A percentile compares a stretch with the other conserved stretches of the same genome.
Conservation (phyloP, 176 grass and related monocot genomes). For the Dendrocalamus sinicus region DNA sequence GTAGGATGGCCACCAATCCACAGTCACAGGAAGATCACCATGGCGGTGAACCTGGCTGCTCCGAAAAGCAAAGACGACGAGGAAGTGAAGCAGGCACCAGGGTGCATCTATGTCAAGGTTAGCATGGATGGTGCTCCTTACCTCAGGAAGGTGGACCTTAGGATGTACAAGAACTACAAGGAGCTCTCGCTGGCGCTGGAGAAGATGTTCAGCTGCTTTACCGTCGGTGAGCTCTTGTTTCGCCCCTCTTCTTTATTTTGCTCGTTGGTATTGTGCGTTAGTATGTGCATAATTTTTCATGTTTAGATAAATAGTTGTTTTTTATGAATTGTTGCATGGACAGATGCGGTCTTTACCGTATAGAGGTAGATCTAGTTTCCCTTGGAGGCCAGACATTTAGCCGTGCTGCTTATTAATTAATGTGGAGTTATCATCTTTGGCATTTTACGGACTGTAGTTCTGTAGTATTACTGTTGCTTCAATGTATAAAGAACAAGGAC, state of each 20-base stretch:
- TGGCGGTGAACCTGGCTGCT: constrained; percentile 60
- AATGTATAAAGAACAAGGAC: constrained; percentile 18
- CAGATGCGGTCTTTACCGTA: constrained; percentile 1
- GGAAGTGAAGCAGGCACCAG: constrained; percentile 47
- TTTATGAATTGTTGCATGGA: background rate
- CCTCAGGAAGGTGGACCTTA: constrained; percentile 85
- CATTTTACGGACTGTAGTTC: constrained; percentile 9
- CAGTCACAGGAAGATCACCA: constrained; percentile 80
- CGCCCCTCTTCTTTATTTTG: background rate
- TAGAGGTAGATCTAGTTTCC: constrained; percentile 34
- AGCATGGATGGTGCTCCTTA: constrained; percentile 91
- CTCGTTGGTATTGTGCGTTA: background rate
- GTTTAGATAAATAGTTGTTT: background rate
- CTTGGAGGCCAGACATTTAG: background rate
- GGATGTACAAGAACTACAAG: constrained; percentile 75
- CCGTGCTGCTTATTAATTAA: constrained; percentile 16
- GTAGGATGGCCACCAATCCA: constrained; percentile 92
- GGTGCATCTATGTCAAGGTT: constrained; percentile 77
- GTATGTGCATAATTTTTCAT: constrained; percentile 6
- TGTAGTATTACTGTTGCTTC: constrained; percentile 17
- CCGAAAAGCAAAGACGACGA: constrained; percentile 58
- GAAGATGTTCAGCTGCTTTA: constrained; percentile 81
- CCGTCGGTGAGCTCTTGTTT: constrained; percentile 60
- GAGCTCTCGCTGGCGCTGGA: constrained; percentile 69
- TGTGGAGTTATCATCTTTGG: constrained; percentile 4